Base-by-base conservation (phyloP, 176 grass and related monocot species). In the Avena atlantica region DNA sequence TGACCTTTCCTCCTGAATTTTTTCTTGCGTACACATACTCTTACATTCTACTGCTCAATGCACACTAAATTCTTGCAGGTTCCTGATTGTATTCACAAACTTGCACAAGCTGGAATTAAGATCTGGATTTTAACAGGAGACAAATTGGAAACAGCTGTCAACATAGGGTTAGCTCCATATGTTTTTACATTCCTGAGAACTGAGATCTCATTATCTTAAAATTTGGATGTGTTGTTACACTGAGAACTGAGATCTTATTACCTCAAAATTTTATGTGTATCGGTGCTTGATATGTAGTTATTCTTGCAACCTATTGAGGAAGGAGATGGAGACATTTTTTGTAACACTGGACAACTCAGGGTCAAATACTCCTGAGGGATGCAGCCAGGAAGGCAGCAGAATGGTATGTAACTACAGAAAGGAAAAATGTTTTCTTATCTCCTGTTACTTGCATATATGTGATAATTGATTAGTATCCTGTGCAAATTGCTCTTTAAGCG, bases 51-150 rank as follows among this genome's bases (percentile, higher is more conserved):
- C 50, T 81, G 78, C 7, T 87, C 44, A 78, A 83, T 82, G 42
- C 52, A 82, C 62, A 76, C 14, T 25, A 77, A 88, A 72, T 36
- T n/a, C 68, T 27, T 80, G 76, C 90, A 98, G 95, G 95, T 98
- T 81, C 95, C 93, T 74, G 91, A 98, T 80, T 98, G 91, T 89
- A 95, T 98, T 67, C 90, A 98, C 75, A 98, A 98, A 85, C 91
- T 98, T 59, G 95, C 95, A 78, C 95, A 93, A 91, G 95, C 95
- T 70, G 95, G 95, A 80, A 95, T 98, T 85, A 98, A 98, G 68
- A 87, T 98, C 69, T 98, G 95, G 95, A 94, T 95, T 83, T 70
- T 98, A 87, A 98, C 95, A 20, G 95, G 95, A 75, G 95, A 98
- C 84, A 98, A 98, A 86, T 88, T 95, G 90, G 95, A 98, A 73